A percentile compares a stretch with the other conserved stretches of the same genome.
These are phyloP conservation scores for Dactylellina cionopaga DNA, from an alignment of 2,329 filamentous ascomycete genomes.

Conservation along the genomic window DNA sequence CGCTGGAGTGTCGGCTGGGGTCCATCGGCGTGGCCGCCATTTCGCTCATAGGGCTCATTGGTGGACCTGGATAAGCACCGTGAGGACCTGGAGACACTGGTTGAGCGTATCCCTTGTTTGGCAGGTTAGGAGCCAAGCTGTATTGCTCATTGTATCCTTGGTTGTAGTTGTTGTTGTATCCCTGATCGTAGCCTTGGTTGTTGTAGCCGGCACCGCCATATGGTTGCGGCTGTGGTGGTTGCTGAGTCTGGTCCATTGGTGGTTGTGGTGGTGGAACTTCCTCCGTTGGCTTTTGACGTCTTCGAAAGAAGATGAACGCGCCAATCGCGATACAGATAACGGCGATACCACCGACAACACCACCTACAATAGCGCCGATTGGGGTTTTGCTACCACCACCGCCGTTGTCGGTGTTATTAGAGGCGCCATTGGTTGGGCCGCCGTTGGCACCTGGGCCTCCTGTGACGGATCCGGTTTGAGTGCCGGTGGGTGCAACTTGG, in stretches of 20 bases:
- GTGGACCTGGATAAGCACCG: neutral
- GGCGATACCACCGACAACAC: constrained; percentile 48
- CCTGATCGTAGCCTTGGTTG: constrained; percentile 27
- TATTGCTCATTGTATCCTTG: constrained; percentile 40
- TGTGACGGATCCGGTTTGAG: constrained; percentile 1
- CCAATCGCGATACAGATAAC: constrained; percentile 34
- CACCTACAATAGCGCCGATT: constrained; percentile 42
- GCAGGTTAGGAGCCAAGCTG: constrained; percentile 24
- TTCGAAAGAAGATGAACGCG: constrained; percentile 41
- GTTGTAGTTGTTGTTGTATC: neutral
- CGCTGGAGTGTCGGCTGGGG: constrained; percentile 20
- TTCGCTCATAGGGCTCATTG: constrained; percentile 40
- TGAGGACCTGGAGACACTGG: constrained; percentile 27
- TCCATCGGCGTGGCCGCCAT: constrained; percentile 33
- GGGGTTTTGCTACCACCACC: constrained; percentile 29
- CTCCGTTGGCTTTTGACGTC: constrained; percentile 14
- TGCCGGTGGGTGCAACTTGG: constrained; percentile 9
- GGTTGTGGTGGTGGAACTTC: constrained; percentile 26
- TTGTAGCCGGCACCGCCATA: constrained; percentile 24
- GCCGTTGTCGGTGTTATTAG: neutral
- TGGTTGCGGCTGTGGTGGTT: constrained; percentile 25
- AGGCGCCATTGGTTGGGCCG: neutral
- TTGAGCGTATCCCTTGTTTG: constrained; percentile 31
- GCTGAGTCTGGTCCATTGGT: constrained; percentile 41
- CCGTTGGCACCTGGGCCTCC: neutral